phyloP scores from a whole-genome alignment of 179 eudicot species.

The Actinidia arguta region DNA sequence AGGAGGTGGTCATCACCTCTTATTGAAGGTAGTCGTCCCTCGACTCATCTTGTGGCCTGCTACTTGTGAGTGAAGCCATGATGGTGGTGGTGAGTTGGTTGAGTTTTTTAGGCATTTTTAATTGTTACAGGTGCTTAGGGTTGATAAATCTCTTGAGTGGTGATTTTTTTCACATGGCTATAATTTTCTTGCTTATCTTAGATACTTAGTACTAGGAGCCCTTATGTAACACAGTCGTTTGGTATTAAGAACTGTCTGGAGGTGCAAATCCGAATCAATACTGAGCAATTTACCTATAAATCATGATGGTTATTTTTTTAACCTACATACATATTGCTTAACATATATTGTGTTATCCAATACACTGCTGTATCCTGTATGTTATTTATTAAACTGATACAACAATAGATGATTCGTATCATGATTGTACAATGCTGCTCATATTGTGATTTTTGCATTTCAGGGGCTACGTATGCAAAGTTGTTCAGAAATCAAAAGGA shows the following conservation, averaged over 20 bases:
- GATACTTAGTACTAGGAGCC: background rate
- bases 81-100: background rate
- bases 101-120: background rate
- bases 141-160: constrained; percentile 3
- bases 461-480: constrained; percentile 70
- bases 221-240: background rate
- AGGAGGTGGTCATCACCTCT: background rate
- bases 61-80: background rate
- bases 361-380: background rate
- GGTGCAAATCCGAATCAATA: background rate
- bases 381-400: background rate
- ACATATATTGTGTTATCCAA: background rate
- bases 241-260: background rate
- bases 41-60: background rate
- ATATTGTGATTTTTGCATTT: background rate
- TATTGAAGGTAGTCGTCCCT: background rate
- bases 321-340: no score
- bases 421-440: background rate
- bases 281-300: background rate
- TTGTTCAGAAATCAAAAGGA: constrained; percentile 83
- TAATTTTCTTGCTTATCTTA: background rate
- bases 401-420: background rate
- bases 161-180: background rate
- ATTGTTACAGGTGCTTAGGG: background rate
- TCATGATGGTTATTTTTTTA: no score